phyloP scores from a whole-genome alignment of 257 asterid species.

The Fraxinus excelsior region DNA sequence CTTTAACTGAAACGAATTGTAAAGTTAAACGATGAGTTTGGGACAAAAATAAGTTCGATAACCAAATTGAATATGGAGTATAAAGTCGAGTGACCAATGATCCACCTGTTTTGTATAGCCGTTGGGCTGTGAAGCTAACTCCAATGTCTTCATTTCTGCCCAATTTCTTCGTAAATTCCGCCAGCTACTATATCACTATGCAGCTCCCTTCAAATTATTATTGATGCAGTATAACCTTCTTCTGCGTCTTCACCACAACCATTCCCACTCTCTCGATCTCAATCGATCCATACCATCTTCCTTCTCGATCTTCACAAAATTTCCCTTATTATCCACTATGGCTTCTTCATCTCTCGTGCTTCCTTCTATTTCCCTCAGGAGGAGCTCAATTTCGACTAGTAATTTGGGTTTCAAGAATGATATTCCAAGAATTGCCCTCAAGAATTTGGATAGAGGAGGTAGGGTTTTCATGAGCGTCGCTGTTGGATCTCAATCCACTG shows the following conservation, averaged over 20 bases:
- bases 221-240: no score
- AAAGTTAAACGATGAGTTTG: no score
- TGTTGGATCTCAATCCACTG: slow-evolving; percentile 64
- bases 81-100: no score
- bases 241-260: no score
- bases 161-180: slow-evolving; percentile 50
- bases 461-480: slow-evolving; percentile 72
- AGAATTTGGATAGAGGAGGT: slow-evolving; percentile 53
- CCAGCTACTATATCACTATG: slow-evolving; percentile 9
- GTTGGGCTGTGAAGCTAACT: slow-evolving; percentile 28
- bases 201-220: slow-evolving; percentile 16
- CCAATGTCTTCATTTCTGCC: slow-evolving; percentile 35
- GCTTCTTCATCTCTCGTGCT: slow-evolving; percentile 46
- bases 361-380: slow-evolving; percentile 53
- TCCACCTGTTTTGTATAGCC: slow-evolving; percentile 23
- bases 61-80: no score
- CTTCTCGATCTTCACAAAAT: not conserved
- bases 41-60: no score
- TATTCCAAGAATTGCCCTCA: slow-evolving; percentile 34
- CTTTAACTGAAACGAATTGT: no score
- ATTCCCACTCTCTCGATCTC: slow-evolving; percentile 16
- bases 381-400: slow-evolving; percentile 26
- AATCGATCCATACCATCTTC: slow-evolving; percentile 26
- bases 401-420: slow-evolving; percentile 48
- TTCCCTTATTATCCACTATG: slow-evolving; percentile 40